Base-by-base conservation (phyloP, 768 basidiomycete species). In the Suillus placidus region DNA sequence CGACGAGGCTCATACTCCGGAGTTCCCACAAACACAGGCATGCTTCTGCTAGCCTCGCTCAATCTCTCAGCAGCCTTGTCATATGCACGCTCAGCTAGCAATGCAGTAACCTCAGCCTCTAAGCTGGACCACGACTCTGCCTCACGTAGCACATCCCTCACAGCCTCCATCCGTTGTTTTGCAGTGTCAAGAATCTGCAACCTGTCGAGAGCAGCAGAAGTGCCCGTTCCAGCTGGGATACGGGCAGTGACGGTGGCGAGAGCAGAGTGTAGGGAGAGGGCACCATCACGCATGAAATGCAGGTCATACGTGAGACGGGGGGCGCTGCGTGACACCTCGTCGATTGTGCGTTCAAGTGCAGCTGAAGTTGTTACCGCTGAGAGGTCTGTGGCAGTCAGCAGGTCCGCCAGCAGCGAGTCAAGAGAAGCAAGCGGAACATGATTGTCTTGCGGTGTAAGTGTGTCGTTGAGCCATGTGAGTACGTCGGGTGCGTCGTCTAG, bases 41-140 rank as follows among this genome's bases (percentile, higher is more conserved):
- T 92, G 71, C 90, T 90, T 74, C 88, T 89, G 71, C 83, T 90
- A 3, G 97, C 97, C 70, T 98, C 97, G 0, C 90, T 91, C 13
- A 99, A 80, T 66, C 97, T 83, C 68, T 92, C 91, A n/a, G 96
- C 96, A 0, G 97, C 97, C 73, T 95, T 95, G 60, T 86, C 86
- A 73, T 93, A 97, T 68, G 83, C 88, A 71, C 86, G 85, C 70
- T 95, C 92, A 16, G 84, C 79, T 49, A 99, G 83, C n/a, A 97
- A 84, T 3, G 90, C 83, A 0, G 92, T 93, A 56, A 97, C 91
- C 78, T 99, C 97, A 42, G 91, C 84, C 75, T 99, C 97, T 55
- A 99, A 84, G 2, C 94, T 93, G 64, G 91, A 93, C 97, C 97
- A 99, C 69, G 91, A 93, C 81, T 99, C 96, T 14, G 97, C 96